Base-by-base conservation (phyloP, 768 basidiomycete genomes). In the Royoungia palumana region DNA sequence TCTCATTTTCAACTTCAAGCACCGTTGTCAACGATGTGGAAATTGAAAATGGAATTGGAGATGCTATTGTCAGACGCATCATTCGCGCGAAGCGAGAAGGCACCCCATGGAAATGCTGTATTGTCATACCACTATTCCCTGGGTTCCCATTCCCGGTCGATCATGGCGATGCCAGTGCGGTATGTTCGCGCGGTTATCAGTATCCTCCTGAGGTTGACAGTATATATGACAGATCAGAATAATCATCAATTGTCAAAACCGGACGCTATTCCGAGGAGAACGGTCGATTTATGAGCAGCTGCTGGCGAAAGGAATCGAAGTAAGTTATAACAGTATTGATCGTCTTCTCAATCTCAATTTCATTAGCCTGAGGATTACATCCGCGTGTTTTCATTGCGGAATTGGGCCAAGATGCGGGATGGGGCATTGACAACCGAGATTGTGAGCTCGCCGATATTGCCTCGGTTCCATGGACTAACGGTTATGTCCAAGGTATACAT, bases 111-210 rank as follows among this genome's bases (percentile, higher is more conserved):
- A 88, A 83, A 61, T 94, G 92, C 45, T 92, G 92, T 61, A 86
- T 99, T 55, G 69, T 99, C 46, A 87, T 98, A 46, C 96, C 96
- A 3, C 72, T 94, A 4, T 70, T 95, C 16, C 96, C 96, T 10
- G 96, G 96, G 1, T 99, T 97, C 70, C 80, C 90, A 4, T 94
- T 85, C 67, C 85, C 95, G 1, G 80, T 99, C 35, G 96, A 97
- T 64, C 87, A 94, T 57, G 81, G 84, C 41, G 94, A 96, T 62
- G 96, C 94, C 6, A 90, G 87, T 62, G 87, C 93, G 20, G 93
- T 93, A 64, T 35, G 88, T 76, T 35, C 19, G 14, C 16, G 12
- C 8, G 21, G 1, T 24, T 27, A 7, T 16, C 30, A 10, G 11
- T 14, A 34, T 27, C 2, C 25, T 30, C 13, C 9, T 5, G 28